Percentiles rank a stretch among this genome's conserved stretches.
These are phyloP conservation scores for Botrytis porri DNA, from an alignment of 2,329 filamentous ascomycete species.

Conservation along the genomic window DNA sequence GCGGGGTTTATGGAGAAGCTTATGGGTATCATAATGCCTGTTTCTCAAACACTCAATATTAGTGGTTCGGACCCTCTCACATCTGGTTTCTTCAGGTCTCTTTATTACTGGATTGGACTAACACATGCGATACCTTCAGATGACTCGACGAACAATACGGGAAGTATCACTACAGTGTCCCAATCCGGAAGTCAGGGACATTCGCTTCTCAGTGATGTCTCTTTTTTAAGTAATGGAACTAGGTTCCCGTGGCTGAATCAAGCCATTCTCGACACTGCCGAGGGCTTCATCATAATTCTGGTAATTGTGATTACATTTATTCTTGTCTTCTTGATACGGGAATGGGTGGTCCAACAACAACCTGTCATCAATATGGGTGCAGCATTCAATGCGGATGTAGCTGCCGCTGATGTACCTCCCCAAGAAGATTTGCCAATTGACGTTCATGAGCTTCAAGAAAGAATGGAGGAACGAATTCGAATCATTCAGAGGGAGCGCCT, in stretches of 20 bases:
- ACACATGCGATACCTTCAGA: slow-evolving; percentile 21
- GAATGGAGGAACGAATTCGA: slow-evolving; percentile 10
- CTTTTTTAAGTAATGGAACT: slow-evolving; percentile 60
- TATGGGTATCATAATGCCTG: slow-evolving; percentile 32
- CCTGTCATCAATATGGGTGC: slow-evolving; percentile 81
- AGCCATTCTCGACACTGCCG: slow-evolving; percentile 75
- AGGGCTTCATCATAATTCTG: slow-evolving; percentile 91
- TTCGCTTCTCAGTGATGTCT: slow-evolving; percentile 56
- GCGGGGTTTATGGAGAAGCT: slow-evolving; percentile 41
- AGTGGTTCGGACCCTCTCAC: slow-evolving; percentile 32
- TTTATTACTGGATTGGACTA: slow-evolving; percentile 33
- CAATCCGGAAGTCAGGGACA: slow-evolving; percentile 26
- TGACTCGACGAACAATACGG: slow-evolving; percentile 20
- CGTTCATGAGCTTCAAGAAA: slow-evolving; percentile 17
- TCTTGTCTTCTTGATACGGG: slow-evolving; percentile 90
- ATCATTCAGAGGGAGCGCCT: slow-evolving; percentile 21
- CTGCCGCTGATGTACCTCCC: slow-evolving; percentile 43
- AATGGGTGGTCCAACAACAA: slow-evolving; percentile 98
- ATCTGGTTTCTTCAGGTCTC: slow-evolving; percentile 32
- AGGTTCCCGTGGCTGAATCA: slow-evolving; percentile 71
- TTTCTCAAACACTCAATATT: slow-evolving; percentile 33
- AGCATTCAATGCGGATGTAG: slow-evolving; percentile 53
- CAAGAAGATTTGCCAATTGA: slow-evolving; percentile 18
- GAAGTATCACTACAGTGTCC: slow-evolving; percentile 14
- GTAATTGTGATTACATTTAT: slow-evolving; percentile 93